These are phyloP conservation scores for Rauvolfia tetraphylla DNA, from an alignment of 257 asterid genomes.

Conservation along the genomic window DNA sequence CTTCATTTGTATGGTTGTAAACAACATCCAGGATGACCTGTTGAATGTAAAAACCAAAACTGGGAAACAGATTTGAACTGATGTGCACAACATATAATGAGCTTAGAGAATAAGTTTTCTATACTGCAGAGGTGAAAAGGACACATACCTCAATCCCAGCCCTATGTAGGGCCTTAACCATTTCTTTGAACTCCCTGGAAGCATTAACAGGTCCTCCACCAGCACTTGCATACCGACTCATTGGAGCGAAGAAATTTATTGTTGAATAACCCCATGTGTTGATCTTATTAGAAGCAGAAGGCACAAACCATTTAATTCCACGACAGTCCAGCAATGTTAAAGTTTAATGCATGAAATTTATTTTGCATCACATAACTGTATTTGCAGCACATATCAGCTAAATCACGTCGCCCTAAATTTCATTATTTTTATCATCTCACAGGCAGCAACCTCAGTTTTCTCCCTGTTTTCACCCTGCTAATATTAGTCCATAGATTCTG, in stretches of 20 bases:
- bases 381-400: background rate
- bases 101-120: background rate
- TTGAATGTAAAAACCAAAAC: constrained; percentile 19
- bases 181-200: constrained; percentile 73
- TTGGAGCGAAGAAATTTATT: constrained; percentile 91
- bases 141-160: constrained; percentile 87
- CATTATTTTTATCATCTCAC: background rate
- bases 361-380: background rate
- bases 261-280: constrained; percentile 99
- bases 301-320: constrained; percentile 21
- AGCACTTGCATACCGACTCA: constrained; percentile 96
- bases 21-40: constrained; percentile 98
- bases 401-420: background rate
- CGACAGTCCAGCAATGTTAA: constrained; percentile 7
- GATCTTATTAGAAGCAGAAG: constrained; percentile 42
- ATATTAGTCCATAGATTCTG: background rate
- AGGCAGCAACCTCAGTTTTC: background rate
- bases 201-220: constrained; percentile 87
- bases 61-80: background rate
- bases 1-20: constrained; percentile 94
- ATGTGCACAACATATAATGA: constrained; percentile 3
- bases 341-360: background rate
- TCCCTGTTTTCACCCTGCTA: background rate
- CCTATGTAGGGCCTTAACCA: constrained; percentile 93
- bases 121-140: constrained; percentile 15